Conservation (phyloP, 2,329 filamentous ascomycete species). For the Fusarium subglutinans region DNA sequence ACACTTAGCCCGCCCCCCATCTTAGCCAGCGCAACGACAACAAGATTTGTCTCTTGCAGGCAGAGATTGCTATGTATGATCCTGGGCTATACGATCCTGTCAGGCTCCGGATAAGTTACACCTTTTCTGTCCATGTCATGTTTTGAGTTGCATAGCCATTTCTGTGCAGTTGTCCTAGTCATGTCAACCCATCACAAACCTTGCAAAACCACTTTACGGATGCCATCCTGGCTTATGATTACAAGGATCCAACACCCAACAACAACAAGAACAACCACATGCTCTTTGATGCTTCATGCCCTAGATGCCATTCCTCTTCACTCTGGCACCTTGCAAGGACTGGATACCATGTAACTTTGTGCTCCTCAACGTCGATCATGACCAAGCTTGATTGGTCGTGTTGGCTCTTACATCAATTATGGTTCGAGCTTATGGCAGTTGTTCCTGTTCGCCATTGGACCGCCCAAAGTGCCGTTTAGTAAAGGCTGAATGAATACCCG, state of each 20-base stretch:
- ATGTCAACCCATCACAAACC: slow-evolving; percentile 24
- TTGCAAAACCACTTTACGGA: slow-evolving; percentile 5
- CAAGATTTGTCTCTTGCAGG: slow-evolving; percentile 35
- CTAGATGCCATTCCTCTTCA: background rate
- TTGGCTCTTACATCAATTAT: slow-evolving; percentile 4
- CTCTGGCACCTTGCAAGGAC: slow-evolving; percentile 4
- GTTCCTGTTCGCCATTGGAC: slow-evolving; percentile 31
- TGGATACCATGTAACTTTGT: slow-evolving; percentile 12
- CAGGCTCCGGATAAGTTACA: slow-evolving; percentile 18
- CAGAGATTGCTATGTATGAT: slow-evolving; percentile 27
- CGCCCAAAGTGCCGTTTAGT: slow-evolving; percentile 1
- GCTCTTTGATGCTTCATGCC: background rate
- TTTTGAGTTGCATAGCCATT: slow-evolving; percentile 1
- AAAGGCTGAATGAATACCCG: slow-evolving; percentile 16
- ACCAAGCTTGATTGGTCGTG: slow-evolving; percentile 24
- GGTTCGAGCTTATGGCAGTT: slow-evolving; percentile 25
- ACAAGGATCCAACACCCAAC: slow-evolving; percentile 15
- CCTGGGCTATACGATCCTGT: slow-evolving; percentile 16
- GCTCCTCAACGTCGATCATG: slow-evolving; percentile 23
- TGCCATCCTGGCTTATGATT: slow-evolving; percentile 11
- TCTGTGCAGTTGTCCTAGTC: slow-evolving; percentile 19
- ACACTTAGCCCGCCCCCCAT: slow-evolving; percentile 35
- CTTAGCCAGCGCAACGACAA: slow-evolving; percentile 24
- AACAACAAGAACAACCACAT: background rate
- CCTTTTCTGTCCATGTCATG: slow-evolving; percentile 11